A percentile compares a stretch with the other conserved stretches of the same genome.
These are phyloP conservation scores for Fusarium abutilonis DNA, from an alignment of 2,329 filamentous ascomycete genomes.

Conservation along the genomic window DNA sequence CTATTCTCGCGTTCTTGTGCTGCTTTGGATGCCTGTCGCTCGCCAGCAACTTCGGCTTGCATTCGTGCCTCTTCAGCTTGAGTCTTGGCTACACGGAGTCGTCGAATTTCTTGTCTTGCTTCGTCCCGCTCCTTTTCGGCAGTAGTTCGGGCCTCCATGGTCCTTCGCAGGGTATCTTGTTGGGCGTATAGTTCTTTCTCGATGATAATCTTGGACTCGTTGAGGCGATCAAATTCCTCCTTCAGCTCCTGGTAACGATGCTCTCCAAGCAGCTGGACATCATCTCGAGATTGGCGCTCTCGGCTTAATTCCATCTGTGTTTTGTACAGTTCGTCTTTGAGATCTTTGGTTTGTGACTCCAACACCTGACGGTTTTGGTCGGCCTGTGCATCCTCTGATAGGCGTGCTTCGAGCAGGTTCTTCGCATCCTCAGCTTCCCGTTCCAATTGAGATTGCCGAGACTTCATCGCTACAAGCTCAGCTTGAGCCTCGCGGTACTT, in stretches of 20 bases:
- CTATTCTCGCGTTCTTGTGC: constrained; percentile 83
- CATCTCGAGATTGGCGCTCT: constrained; percentile 91
- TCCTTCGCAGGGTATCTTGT: constrained; percentile 87
- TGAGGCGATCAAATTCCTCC: constrained; percentile 85
- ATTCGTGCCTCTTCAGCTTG: constrained; percentile 86
- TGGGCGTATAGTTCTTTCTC: constrained; percentile 98
- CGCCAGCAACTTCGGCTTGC: constrained; percentile 81
- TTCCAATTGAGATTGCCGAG: constrained; percentile 84
- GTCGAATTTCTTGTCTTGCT: constrained; percentile 84
- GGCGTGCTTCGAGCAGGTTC: constrained; percentile 83
- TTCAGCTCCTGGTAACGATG: constrained; percentile 86
- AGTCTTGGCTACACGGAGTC: constrained; percentile 82
- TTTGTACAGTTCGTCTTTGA: constrained; percentile 86
- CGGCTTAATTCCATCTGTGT: constrained; percentile 89
- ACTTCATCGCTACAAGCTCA: constrained; percentile 85
- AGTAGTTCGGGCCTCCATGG: constrained; percentile 80
- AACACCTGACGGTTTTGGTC: constrained; percentile 83
- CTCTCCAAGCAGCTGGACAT: constrained; percentile 89
- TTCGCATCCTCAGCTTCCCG: constrained; percentile 91
- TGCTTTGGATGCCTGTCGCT: constrained; percentile 79
- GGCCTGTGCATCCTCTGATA: constrained; percentile 89
- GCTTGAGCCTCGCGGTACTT: constrained; percentile 87
- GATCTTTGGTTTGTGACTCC: constrained; percentile 85
- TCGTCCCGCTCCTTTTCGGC: constrained; percentile 91
- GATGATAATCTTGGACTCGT: constrained; percentile 95